These are phyloP conservation scores for Chaetomiaceae sp. DNA, from an alignment of 2,329 filamentous ascomycete genomes.

Conservation along the genomic window DNA sequence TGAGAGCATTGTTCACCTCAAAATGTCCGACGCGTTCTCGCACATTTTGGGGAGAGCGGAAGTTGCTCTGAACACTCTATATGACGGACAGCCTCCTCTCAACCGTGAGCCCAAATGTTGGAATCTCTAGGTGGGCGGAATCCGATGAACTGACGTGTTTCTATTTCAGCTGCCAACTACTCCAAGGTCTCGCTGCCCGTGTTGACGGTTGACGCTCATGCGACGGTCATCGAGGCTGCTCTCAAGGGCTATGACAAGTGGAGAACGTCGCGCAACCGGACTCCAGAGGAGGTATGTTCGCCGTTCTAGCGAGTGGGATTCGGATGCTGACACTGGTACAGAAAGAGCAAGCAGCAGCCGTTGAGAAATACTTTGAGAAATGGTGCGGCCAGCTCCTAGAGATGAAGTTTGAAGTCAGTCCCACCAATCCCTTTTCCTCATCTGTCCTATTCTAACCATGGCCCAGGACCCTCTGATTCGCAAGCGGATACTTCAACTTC, in stretches of 20 bases:
- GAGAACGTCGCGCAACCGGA: constrained; percentile 36
- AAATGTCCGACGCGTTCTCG: constrained; percentile 76
- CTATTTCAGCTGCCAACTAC: constrained; percentile 47
- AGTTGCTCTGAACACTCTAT: constrained; percentile 67
- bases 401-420: constrained; percentile 59
- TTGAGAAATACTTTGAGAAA: constrained; percentile 61
- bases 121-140: background rate
- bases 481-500: constrained; percentile 74
- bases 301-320: background rate
- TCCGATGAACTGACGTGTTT: constrained; percentile 10
- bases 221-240: constrained; percentile 81
- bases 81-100: constrained; percentile 64
- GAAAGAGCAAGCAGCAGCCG: constrained; percentile 48
- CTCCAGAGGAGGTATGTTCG: constrained; percentile 28
- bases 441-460: constrained; percentile 16
- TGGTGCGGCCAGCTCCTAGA: constrained; percentile 71
- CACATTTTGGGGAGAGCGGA: constrained; percentile 83
- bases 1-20: constrained; percentile 76
- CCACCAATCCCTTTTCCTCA: background rate
- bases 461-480: constrained; percentile 71
- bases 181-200: constrained; percentile 67
- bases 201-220: constrained; percentile 80
- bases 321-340: constrained; percentile 19
- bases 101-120: too few species aligned
- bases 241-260: constrained; percentile 86